Base-by-base conservation (phyloP, 345 rosid genomes). In the Acer negundo region DNA sequence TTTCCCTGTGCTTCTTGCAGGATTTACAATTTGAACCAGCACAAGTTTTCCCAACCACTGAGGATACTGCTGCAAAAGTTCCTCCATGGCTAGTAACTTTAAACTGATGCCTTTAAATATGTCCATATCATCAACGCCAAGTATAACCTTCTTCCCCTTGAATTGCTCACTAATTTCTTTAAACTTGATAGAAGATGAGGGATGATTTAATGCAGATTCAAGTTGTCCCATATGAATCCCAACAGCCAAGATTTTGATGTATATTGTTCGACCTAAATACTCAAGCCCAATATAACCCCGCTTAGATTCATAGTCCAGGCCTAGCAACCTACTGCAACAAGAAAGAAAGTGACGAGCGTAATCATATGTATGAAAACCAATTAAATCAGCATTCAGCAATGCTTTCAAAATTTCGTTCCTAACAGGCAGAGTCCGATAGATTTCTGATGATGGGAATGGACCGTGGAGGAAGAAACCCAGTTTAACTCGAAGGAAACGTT, bases 381-480 rank as follows among this genome's bases (percentile, higher is more conserved):
- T 86, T 11, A 86, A 79, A 56, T 86, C 89, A 17, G 85, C 84
- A 67, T 86, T 86, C 22, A 86, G 79, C 28, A 86, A 82, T 15
- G 82, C 89, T 31, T 83, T 79, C 74, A 86, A 72, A 15, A 86
- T 76, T 46, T 84, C 86, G 51, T 82, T 85, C 51, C 89, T 84
- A 62, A 84, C 84, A 65, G 89, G 87, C 20, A 86, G 82, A 19
- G 89, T 86, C 31, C 86, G 76, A 53, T 86, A 86, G 44, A 86
- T 86, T 62, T 86, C 89, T 22, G 87, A 86, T 7, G 89, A 86
- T 63, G 89, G 89, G 42, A 86, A 86, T 1, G 89, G 89, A 47
- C 89, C 82, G 72, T 86, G 89, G 70, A 84, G 87, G 84, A 86
- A 86, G 80, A 86, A 86, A 62, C 89, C 89, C 59, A 86, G 84